These are phyloP conservation scores for Debaryomyces nepalensis DNA, from an alignment of 1,139 yeast species.

Conservation along the genomic window DNA sequence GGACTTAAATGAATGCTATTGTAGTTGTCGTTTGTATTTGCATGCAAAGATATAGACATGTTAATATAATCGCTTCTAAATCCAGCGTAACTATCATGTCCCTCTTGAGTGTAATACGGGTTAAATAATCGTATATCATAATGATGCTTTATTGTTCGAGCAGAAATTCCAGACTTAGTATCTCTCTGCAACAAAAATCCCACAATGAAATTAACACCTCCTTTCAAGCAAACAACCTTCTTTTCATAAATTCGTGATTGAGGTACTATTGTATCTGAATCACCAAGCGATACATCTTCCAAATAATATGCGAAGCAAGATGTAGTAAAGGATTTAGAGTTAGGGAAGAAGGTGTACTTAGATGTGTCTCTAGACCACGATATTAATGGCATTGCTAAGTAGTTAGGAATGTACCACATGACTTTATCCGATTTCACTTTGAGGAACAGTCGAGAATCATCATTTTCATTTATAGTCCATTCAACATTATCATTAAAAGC, in stretches of 20 bases:
- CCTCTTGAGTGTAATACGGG: slow-evolving; percentile 59
- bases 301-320: slow-evolving; percentile 59
- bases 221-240: slow-evolving; percentile 59
- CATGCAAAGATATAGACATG: slow-evolving; percentile 57
- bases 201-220: slow-evolving; percentile 61
- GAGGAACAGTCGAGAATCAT: slow-evolving; percentile 44
- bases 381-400: slow-evolving; percentile 58
- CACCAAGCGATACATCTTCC: slow-evolving; percentile 24
- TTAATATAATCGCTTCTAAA: slow-evolving; percentile 49
- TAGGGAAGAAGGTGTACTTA: slow-evolving; percentile 49
- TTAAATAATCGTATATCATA: slow-evolving; percentile 65
- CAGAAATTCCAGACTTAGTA: slow-evolving; percentile 39
- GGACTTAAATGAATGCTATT: slow-evolving; percentile 51
- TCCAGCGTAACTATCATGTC: slow-evolving; percentile 45
- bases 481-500: slow-evolving; percentile 42
- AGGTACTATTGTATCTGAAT: slow-evolving; percentile 1
- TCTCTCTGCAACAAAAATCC: slow-evolving; percentile 65
- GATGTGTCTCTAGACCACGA: slow-evolving; percentile 63
- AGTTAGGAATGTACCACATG: slow-evolving; percentile 62
- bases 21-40: slow-evolving; percentile 46
- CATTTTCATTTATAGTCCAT: slow-evolving; percentile 47
- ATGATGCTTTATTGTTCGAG: slow-evolving; percentile 68
- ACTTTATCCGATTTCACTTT: slow-evolving; percentile 43
- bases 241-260: slow-evolving; percentile 46
- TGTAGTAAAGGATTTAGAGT: slow-evolving; percentile 45